Conservation (phyloP, 1,139 yeast species). For the Blastobotrys raffinosifermentans region DNA sequence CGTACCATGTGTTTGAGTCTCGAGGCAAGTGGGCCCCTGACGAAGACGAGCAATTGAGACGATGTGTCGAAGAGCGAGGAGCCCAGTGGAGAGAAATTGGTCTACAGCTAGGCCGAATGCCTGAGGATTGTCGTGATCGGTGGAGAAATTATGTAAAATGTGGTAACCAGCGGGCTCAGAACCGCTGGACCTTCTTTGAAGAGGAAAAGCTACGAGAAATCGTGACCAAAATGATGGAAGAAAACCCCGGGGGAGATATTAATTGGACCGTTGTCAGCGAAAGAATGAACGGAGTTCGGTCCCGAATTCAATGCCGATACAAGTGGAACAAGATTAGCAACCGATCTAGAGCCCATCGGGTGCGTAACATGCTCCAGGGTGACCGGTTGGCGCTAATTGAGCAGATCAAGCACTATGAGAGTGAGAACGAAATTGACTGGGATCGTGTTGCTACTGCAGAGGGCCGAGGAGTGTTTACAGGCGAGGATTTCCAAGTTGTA, state of each 20-base stretch:
- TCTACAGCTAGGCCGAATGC: constrained; percentile 77
- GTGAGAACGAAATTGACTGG: constrained; percentile 60
- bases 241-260: constrained; percentile 37
- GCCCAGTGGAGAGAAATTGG: constrained; percentile 89
- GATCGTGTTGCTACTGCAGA: constrained; percentile 45
- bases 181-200: constrained; percentile 75
- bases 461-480: constrained; percentile 41
- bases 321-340: constrained; percentile 82
- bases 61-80: constrained; percentile 57
- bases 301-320: constrained; percentile 89
- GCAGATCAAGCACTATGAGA: constrained; percentile 44
- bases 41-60: constrained; percentile 64
- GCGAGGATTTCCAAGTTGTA: constrained; percentile 41
- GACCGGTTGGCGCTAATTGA: constrained; percentile 51
- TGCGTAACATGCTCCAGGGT: constrained; percentile 41
- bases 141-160: constrained; percentile 95
- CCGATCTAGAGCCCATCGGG: constrained; percentile 32
- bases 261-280: constrained; percentile 93
- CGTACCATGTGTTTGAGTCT: constrained; percentile 78
- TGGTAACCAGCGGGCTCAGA: constrained; percentile 64
- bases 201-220: constrained; percentile 56
- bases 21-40: constrained; percentile 85
- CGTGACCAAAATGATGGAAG: constrained; percentile 39
- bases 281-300: constrained; percentile 78
- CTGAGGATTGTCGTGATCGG: constrained; percentile 93